These are phyloP conservation scores for Candida insectalens DNA, from an alignment of 805 yeast genomes.

Conservation along the genomic window DNA sequence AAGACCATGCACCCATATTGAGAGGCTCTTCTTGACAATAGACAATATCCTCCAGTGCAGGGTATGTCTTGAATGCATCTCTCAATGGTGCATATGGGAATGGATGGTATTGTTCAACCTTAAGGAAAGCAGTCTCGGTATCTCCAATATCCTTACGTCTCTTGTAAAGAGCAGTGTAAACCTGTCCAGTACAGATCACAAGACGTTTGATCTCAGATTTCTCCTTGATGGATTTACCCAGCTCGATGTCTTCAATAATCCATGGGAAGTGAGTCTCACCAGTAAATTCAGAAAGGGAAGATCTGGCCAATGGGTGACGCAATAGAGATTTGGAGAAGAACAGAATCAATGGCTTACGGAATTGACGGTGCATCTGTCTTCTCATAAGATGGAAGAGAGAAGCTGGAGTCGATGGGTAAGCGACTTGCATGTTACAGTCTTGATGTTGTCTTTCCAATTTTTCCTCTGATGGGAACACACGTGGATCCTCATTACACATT, in stretches of 20 bases:
- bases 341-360: slow-evolving; percentile 81
- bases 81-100: slow-evolving; percentile 95
- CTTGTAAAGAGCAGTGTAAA: slow-evolving; percentile 84
- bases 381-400: slow-evolving; percentile 92
- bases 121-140: slow-evolving; percentile 79
- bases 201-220: slow-evolving; percentile 84
- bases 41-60: slow-evolving; percentile 77
- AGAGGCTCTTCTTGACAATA: slow-evolving; percentile 99
- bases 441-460: slow-evolving; percentile 96
- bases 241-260: slow-evolving; percentile 88
- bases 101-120: slow-evolving; percentile 93
- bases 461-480: slow-evolving; percentile 83
- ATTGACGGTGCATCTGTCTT: slow-evolving; percentile 99
- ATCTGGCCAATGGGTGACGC: slow-evolving; percentile 97
- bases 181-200: slow-evolving; percentile 87
- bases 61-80: slow-evolving; percentile 72
- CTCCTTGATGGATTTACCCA: slow-evolving; percentile 65
- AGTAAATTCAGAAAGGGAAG: slow-evolving; percentile 72
- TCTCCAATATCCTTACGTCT: slow-evolving; percentile 70
- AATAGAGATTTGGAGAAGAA: slow-evolving; percentile 90
- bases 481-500: slow-evolving; percentile 91
- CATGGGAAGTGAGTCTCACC: slow-evolving; percentile 90
- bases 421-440: slow-evolving; percentile 96
- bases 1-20: slow-evolving; percentile 89
- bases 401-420: slow-evolving; percentile 97